Evolutionary conservation across 768 basidiomycete species (phyloP).

Genomic region (Phylloporus arenicola): DNA sequence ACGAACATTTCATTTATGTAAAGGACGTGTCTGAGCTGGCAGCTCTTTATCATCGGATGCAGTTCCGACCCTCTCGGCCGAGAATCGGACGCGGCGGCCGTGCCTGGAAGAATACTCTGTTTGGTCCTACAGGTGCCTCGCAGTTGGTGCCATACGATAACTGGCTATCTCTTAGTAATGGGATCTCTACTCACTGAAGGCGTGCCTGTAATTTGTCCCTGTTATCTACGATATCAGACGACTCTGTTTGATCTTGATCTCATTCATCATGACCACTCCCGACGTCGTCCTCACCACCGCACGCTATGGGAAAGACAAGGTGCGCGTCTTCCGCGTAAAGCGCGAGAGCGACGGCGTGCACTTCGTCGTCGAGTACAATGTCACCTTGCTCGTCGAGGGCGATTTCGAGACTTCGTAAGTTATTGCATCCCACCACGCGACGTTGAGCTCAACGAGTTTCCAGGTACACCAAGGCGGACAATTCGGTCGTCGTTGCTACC

Average conservation of each 20-base stretch:
- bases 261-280: conserved; percentile 25
- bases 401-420: conserved; percentile 67
- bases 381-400: conserved; percentile 76
- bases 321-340: conserved; percentile 83
- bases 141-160: too few relatives aligned
- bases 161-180: too few relatives aligned
- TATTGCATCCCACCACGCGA: not conserved
- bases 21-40: too few relatives aligned
- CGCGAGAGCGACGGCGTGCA: conserved; percentile 57
- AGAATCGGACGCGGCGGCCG: too few relatives aligned
- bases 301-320: conserved; percentile 84
- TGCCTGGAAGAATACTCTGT: not conserved
- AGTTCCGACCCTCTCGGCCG: too few relatives aligned
- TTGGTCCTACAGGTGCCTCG: too few relatives aligned
- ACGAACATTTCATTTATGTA: not conserved
- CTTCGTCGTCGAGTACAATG: conserved; percentile 79
- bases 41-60: too few relatives aligned
- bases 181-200: too few relatives aligned
- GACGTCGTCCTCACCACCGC: conserved; percentile 40
- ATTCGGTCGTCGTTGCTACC: conserved; percentile 82
- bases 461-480: conserved; percentile 87
- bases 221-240: conserved; percentile 1
- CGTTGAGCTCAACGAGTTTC: not conserved
- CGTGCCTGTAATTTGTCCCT: not conserved
- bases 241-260: not conserved